A percentile compares a stretch with the other conserved stretches of the same genome.
Evolutionary conservation across 192 early-diverging fungal genomes (phyloP).

Genomic region (Rhizoclosmatium sp.): DNA sequence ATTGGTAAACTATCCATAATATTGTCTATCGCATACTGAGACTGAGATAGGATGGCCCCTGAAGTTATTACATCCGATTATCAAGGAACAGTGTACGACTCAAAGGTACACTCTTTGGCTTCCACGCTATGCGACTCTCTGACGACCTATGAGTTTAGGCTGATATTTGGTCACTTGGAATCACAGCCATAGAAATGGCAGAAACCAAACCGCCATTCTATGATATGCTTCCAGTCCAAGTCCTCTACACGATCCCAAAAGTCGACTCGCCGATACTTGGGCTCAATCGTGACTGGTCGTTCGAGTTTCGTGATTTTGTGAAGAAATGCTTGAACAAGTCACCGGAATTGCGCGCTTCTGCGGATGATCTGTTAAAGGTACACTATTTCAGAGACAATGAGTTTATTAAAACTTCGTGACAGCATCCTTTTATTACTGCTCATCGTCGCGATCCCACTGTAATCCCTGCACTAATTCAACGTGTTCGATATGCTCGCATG

Average conservation of each 20-base stretch:
- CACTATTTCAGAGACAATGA: neutral
- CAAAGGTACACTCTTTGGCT: conserved; percentile 58
- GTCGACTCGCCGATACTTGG: conserved; percentile 59
- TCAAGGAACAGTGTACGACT: conserved; percentile 55
- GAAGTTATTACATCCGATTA: conserved; percentile 62
- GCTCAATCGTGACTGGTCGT: conserved; percentile 44
- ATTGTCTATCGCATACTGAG: neutral
- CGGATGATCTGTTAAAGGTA: conserved; percentile 8
- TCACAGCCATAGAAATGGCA: conserved; percentile 76
- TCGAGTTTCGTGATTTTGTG: conserved; percentile 59
- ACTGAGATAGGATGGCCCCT: conserved; percentile 54
- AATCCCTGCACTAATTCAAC: conserved; percentile 48
- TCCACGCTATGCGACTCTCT: no score
- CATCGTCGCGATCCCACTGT: neutral
- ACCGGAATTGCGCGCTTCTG: conserved; percentile 54
- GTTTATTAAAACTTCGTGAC: neutral
- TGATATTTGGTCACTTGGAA: conserved; percentile 97
- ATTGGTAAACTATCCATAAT: conserved; percentile 41
- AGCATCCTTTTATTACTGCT: conserved; percentile 19
- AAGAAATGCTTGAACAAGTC: conserved; percentile 60
- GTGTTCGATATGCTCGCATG: conserved; percentile 34
- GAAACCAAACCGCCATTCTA: conserved; percentile 86
- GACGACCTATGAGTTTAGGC: conserved; percentile 55
- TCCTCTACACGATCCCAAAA: conserved; percentile 85
- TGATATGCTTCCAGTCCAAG: conserved; percentile 94